These are phyloP conservation scores for Boletus eberwhitei DNA, from an alignment of 768 basidiomycete species.

Conservation along the genomic window DNA sequence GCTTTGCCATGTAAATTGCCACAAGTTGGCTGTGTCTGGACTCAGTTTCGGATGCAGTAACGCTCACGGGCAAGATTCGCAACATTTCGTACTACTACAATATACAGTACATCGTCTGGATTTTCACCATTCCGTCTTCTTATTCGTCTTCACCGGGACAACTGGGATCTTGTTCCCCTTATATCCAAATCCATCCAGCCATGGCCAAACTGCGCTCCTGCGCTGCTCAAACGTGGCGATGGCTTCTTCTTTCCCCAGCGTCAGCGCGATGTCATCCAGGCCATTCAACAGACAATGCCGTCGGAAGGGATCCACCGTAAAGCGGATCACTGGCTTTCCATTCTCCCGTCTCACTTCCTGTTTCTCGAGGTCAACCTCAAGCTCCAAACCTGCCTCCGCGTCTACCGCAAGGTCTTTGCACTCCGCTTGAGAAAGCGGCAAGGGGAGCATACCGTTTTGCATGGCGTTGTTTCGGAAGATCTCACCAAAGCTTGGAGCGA, in stretches of 20 bases:
- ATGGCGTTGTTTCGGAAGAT: slow-evolving; percentile 88
- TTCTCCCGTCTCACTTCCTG: slow-evolving; percentile 72
- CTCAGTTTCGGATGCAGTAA: slow-evolving; percentile 19
- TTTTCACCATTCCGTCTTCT: slow-evolving; percentile 72
- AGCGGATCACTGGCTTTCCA: slow-evolving; percentile 69
- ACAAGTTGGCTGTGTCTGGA: slow-evolving; percentile 6
- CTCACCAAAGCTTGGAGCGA: slow-evolving; percentile 87
- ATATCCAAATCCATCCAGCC: slow-evolving; percentile 96
- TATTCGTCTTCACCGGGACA: slow-evolving; percentile 34
- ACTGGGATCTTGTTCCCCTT: slow-evolving; percentile 72
- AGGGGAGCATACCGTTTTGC: slow-evolving; percentile 92
- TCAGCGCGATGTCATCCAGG: slow-evolving; percentile 94
- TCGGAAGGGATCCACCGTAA: slow-evolving; percentile 86
- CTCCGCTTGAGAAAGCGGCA: slow-evolving; percentile 64
- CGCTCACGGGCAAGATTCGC: slow-evolving; percentile 1
- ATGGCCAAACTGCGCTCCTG: slow-evolving; percentile 82
- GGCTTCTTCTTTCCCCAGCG: slow-evolving; percentile 71
- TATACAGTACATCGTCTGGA: neutral
- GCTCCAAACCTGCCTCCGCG: slow-evolving; percentile 67
- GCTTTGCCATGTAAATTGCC: slow-evolving; percentile 6
- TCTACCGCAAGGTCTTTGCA: slow-evolving; percentile 74
- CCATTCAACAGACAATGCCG: slow-evolving; percentile 93
- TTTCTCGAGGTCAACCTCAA: slow-evolving; percentile 84
- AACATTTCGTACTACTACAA: neutral
- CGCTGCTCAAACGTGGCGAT: slow-evolving; percentile 80